Evolutionary conservation across 805 yeast genomes (phyloP).

Genomic region (Pichia cabralensis): DNA sequence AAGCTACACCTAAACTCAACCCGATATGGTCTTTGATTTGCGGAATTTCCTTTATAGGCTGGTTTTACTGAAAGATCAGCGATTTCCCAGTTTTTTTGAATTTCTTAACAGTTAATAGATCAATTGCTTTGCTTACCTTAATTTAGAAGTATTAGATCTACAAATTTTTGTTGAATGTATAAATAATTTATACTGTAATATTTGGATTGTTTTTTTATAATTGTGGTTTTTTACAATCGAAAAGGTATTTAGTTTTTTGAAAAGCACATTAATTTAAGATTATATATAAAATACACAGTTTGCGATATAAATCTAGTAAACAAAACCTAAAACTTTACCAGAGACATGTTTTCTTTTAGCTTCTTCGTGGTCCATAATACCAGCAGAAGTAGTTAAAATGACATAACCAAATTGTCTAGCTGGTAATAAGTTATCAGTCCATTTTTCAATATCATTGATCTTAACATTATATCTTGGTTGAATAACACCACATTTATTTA

Average conservation of each 20-base stretch:
- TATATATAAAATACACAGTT: no score
- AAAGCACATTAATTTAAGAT: conserved; percentile 1
- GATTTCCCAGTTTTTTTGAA: no score
- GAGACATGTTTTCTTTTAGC: conserved; percentile 99
- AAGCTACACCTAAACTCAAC: conserved; percentile 4
- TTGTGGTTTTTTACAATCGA: no score
- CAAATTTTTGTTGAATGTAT: no score
- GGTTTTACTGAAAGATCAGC: no score
- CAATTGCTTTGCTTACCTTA: no score
- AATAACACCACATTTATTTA: conserved; percentile 98
- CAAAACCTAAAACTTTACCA: conserved; percentile 98
- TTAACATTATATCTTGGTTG: conserved; percentile 98
- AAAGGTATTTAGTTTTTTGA: no score
- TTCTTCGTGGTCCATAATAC: conserved; percentile 99
- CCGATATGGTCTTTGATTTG: conserved; percentile 4
- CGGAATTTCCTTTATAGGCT: conserved; percentile 3
- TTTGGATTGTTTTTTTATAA: no score
- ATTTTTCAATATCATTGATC: conserved; percentile 91
- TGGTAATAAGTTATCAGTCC: conserved; percentile 98
- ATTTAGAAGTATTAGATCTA: background rate
- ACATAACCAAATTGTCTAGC: conserved; percentile 99
- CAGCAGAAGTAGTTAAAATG: conserved; percentile 97
- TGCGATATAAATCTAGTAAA: conserved; percentile 62
- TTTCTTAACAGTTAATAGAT: no score
- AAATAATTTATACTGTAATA: no score